phyloP scores from a whole-genome alignment of 1,284 basidiomycete species.

The Cerioporus squamosus region DNA sequence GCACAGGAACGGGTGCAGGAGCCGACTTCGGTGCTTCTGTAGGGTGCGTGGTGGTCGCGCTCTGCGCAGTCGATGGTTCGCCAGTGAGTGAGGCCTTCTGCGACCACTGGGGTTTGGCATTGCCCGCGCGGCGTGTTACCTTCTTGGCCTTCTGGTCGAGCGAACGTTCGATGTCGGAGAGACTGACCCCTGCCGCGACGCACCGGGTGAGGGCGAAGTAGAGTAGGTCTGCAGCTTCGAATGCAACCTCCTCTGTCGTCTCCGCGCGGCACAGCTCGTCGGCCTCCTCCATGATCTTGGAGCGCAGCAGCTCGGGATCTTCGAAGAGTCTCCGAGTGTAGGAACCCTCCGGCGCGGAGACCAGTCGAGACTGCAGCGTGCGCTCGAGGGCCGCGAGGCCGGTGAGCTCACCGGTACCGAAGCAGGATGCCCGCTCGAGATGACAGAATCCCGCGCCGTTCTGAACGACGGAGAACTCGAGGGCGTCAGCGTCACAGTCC shows the following conservation, averaged over 20 bases:
- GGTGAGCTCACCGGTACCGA: slow-evolving; percentile 60
- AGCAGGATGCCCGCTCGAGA: slow-evolving; percentile 85
- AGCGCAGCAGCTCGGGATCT: slow-evolving; percentile 80
- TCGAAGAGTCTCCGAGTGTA: slow-evolving; percentile 92
- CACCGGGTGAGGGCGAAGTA: slow-evolving; percentile 96
- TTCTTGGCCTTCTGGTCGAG: slow-evolving; percentile 89
- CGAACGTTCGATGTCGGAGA: slow-evolving; percentile 86
- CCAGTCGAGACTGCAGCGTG: slow-evolving; percentile 77
- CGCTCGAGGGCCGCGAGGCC: slow-evolving; percentile 87
- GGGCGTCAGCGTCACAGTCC: slow-evolving; percentile 94
- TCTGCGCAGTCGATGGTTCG: slow-evolving; percentile 23
- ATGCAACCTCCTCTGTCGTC: slow-evolving; percentile 86
- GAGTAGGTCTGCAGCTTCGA: slow-evolving; percentile 94
- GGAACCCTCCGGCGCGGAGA: slow-evolving; percentile 84
- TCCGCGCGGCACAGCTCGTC: slow-evolving; percentile 92
- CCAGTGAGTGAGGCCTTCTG: slow-evolving; percentile 38
- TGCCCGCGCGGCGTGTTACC: slow-evolving; percentile 87
- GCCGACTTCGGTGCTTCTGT: slow-evolving; percentile 19
- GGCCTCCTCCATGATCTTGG: slow-evolving; percentile 99
- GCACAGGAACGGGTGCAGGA: slow-evolving; percentile 32
- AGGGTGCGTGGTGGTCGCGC: slow-evolving; percentile 27
- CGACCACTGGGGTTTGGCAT: slow-evolving; percentile 90
- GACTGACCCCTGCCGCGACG: slow-evolving; percentile 80
- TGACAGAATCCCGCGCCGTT: slow-evolving; percentile 95
- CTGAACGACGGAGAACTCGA: slow-evolving; percentile 94